Evolutionary conservation across 306 rosid species (phyloP), one percentile per base, ranked within the genome.

Genomic region (Quercus bicolor): DNA sequence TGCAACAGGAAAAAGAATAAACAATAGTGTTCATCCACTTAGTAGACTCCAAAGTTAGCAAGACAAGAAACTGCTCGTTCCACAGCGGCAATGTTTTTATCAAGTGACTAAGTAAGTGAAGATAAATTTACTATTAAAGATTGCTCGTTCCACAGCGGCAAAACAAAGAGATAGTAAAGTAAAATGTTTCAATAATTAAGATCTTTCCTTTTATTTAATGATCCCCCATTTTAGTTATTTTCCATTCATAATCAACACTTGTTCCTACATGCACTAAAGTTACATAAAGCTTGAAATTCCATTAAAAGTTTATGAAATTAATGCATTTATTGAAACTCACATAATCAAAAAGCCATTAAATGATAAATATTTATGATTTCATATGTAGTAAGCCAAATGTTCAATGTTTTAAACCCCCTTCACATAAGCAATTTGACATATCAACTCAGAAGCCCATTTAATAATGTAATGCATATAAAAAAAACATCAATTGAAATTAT

Each of bases 391-490:
- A 77, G 33, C 29, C 57, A 64, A 72, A 62, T 12, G 18, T 40
- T n/a, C 16, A 51, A 74, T 68, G 15, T 48, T 48, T 48, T 52
- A 23, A 56, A 29, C 14, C 18, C 43, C 23, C 29, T 53, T 56
- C 29, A 26, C 18, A 26, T 26, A 61, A 60, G 26, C 34, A 48
- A 4, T 60, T 60, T 26, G 19, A 26, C 18, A 60, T 55, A 68
- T 55, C 19, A 28, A 54, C 54, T 71, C 15, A 13, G 51, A 4
- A 72, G 6, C 60, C 76, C 54, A 14, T 62, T 48, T 23, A 61
- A 24, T 13, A 61, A 26, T 61, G 68, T 15, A 23, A 60, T 34
- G 77, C 70, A 73, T 64, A 79, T 14, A 79, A 53, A 73, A 7
- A 43, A 14, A 78, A 71, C 69, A 70, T 13, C 37, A 7, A 12